A percentile compares a stretch with the other conserved stretches of the same genome.
These are phyloP conservation scores for Phaeodactylum tricornutum DNA, from an alignment of 108 stramenopile species.

Conservation along the genomic window DNA sequence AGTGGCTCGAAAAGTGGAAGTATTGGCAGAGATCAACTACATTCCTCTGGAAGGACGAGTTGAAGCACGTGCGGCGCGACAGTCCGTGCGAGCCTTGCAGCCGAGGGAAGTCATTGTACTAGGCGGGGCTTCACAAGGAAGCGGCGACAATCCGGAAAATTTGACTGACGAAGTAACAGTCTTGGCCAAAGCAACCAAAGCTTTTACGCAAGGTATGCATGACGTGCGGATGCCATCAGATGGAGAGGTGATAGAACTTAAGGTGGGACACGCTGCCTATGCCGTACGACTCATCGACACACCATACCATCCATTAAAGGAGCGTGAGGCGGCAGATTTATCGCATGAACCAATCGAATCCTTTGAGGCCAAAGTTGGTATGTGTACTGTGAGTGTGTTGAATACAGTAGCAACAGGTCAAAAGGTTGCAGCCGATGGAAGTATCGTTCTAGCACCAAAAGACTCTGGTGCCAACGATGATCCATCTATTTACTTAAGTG, in stretches of 20 bases:
- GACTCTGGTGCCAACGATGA: not conserved
- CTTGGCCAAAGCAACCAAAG: conserved; percentile 53
- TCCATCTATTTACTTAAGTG: conserved; percentile 51
- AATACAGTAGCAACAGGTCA: conserved; percentile 80
- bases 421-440: conserved; percentile 76
- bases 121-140: conserved; percentile 35
- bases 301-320: conserved; percentile 61
- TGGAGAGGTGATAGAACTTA: conserved; percentile 53
- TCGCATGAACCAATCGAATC: conserved; percentile 46
- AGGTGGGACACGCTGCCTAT: conserved; percentile 78
- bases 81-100: conserved; percentile 79
- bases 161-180: conserved; percentile 33
- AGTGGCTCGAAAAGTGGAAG: conserved; percentile 46
- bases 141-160: not conserved
- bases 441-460: conserved; percentile 71
- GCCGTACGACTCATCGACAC: conserved; percentile 67
- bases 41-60: conserved; percentile 74
- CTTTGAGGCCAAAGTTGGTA: conserved; percentile 66
- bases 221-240: conserved; percentile 37
- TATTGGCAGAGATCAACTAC: conserved; percentile 77
- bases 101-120: conserved; percentile 77
- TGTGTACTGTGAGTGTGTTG: conserved; percentile 75
- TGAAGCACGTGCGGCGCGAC: conserved; percentile 73
- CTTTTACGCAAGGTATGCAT: conserved; percentile 9
- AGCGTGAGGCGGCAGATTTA: conserved; percentile 32